Conservation (phyloP, 2,329 filamentous ascomycete species). For the Trichoderma asperellum region DNA sequence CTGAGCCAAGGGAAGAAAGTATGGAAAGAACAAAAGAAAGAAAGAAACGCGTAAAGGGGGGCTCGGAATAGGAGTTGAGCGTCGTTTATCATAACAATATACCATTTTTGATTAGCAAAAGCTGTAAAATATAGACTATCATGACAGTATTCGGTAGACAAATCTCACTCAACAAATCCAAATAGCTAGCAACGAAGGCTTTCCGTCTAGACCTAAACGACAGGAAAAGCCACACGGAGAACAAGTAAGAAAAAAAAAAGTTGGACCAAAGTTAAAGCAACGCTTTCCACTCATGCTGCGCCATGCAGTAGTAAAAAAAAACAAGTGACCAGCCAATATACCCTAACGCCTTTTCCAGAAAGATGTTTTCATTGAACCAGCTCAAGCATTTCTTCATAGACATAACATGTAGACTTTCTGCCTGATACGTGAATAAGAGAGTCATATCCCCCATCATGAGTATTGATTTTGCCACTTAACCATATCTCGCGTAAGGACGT, state of each 20-base stretch:
- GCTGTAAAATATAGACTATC: not conserved
- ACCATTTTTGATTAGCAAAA: not conserved
- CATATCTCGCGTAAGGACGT: conserved; percentile 76
- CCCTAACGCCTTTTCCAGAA: not conserved
- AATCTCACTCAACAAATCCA: not conserved
- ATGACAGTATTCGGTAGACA: not conserved
- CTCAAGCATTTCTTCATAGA: not conserved
- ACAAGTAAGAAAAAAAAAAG: not conserved
- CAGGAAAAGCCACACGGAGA: not conserved
- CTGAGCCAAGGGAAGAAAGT: conserved; percentile 70
- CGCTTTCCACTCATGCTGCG: not conserved
- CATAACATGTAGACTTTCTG: not conserved
- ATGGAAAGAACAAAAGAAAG: conserved; percentile 63
- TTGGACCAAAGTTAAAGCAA: not conserved
- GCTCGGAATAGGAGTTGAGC: not conserved
- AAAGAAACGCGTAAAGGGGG: not conserved
- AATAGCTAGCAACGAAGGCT: not conserved
- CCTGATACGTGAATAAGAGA: not conserved
- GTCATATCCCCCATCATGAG: conserved; percentile 38
- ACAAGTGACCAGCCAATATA: not conserved
- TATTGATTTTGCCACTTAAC: conserved; percentile 84
- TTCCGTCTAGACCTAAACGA: not conserved
- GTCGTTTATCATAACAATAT: not conserved
- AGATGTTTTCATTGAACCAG: not conserved
- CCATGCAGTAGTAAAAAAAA: not conserved